Evolutionary conservation across 2,329 filamentous ascomycete species (phyloP), one percentile per base, ranked within the genome.

Genomic region (Fonsecaea multimorphosa): DNA sequence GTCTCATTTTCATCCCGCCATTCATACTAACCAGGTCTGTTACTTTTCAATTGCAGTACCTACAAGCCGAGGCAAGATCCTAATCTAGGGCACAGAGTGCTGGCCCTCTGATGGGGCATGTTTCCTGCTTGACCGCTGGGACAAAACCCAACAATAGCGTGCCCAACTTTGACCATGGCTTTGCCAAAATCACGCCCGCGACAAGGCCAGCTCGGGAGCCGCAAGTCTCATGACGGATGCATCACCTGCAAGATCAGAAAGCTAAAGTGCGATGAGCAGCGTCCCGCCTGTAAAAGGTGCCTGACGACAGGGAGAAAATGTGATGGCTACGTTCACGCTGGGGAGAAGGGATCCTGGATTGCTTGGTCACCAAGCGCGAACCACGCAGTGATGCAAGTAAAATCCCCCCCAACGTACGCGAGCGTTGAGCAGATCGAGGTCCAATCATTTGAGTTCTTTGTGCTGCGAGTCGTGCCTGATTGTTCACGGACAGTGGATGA

Each of bases 251-350:
- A 60, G 24, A 60, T 52, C 19, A 27, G 58, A 22, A 51, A 52
- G 22, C 55, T 74, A 19, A 74, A 74, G 57, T 74, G 73, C 51
- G 68, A 71, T 27, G 71, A 74, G 58, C 56, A 66, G 14, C 59
- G 51, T 31, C 72, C 72, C 0, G 36, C 55, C 31, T 74, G 72
- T 51, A 36, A 56, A 16, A 67, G 65, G 49, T 74, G 72, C 46
- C 34, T 63, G 9, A 64, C 64, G 9, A 68, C 72, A 1, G 68
- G 70, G 31, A 61, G 71, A 32, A 27, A 61, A n/a, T 74, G 73
- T 46, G 66, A 70, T 55, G 64, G 64, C 8, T 66, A 66, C 34
- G 44, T 36, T 16, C 34, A 11, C 44, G 6, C 27, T 32, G 34
- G 38, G 36, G 5, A 22, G 9, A 14, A 14, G 24, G 24, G 24